phyloP scores from a whole-genome alignment of 371 early-diverging fungal genomes.

The Gilbertella persicaria region DNA sequence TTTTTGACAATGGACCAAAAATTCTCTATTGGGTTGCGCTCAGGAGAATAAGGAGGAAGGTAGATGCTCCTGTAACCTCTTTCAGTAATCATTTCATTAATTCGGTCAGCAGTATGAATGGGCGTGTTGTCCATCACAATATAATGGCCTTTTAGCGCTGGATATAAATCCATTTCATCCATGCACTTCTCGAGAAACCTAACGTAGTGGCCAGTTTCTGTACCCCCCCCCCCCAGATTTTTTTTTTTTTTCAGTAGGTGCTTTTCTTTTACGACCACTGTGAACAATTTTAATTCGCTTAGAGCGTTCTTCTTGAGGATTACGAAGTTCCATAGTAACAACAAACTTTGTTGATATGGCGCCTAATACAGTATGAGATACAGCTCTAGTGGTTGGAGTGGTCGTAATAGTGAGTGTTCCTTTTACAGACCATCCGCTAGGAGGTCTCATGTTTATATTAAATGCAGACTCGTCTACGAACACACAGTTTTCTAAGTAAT shows the following conservation, averaged over 20 bases:
- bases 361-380: not conserved
- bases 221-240: slow-evolving; percentile 4
- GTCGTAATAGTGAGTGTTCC: too few species aligned
- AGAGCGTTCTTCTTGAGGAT: slow-evolving; percentile 1
- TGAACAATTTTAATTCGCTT: too few species aligned
- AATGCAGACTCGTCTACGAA: too few species aligned
- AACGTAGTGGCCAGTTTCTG: slow-evolving; percentile 13
- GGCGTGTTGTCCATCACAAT: slow-evolving; percentile 16
- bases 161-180: not conserved
- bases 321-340: slow-evolving; percentile 4
- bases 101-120: slow-evolving; percentile 10
- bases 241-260: slow-evolving; percentile 5
- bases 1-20: slow-evolving; percentile 2
- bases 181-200: slow-evolving; percentile 8
- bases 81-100: slow-evolving; percentile 1
- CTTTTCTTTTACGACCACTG: too few species aligned
- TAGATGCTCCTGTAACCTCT: slow-evolving; percentile 7
- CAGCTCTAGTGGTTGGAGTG: too few species aligned
- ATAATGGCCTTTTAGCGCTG: slow-evolving; percentile 16
- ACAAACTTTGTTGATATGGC: slow-evolving; percentile 1
- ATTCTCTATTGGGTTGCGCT: slow-evolving; percentile 10
- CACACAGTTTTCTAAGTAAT: too few species aligned
- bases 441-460: too few species aligned
- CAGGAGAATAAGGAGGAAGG: slow-evolving; percentile 9
- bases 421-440: too few species aligned